Evolutionary conservation across 2,329 filamentous ascomycete genomes (phyloP), one percentile per base, ranked within the genome.

Genomic region (Aspergillus ibericus): DNA sequence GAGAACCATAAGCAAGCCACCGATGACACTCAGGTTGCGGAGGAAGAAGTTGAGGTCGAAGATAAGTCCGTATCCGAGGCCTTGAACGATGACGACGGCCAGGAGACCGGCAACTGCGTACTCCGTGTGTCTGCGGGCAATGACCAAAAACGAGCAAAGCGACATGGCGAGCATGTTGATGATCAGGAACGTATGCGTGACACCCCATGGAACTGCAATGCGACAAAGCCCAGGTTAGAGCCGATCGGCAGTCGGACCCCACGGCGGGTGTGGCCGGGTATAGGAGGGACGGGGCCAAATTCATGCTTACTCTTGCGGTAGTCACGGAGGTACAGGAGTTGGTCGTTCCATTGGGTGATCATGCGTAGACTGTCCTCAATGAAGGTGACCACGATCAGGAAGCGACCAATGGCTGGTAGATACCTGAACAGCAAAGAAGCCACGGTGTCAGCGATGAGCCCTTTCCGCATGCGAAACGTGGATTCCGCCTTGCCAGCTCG

Each of bases 11-110:
- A 99, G 85, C 46, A 99, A 85, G 60, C 95, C 95, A 68, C 95
- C 95, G 82, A 98, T 93, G 70, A 99, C 95, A 65, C 92, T 96
- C 62, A 99, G 83, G 76, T 99, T 99, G 80, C 95, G 93, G 65
- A 99, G 89, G 88, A 99, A 99, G 84, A 99, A 99, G 86, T 98
- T 99, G 73, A 98, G 86, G 78, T 99, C 95, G 77, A 99, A 98
- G 77, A 99, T 96, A 63, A 99, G 85, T 59, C 95, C 95, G 76
- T 99, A 99, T 69, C 95, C 95, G 56, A 99, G 85, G 18, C 93
- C 95, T 80, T 99, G 95, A 34, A 92, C 89, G 62, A 99, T 78
- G 53, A 99, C 93, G 54, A 99, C 95, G 54, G 82, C 89, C 75
- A 97, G 90, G 63, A 99, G 89, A 62, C 93, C 95, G 61, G 82